Base-by-base conservation (phyloP, 805 yeast species). In the Candida palmyrensis region DNA sequence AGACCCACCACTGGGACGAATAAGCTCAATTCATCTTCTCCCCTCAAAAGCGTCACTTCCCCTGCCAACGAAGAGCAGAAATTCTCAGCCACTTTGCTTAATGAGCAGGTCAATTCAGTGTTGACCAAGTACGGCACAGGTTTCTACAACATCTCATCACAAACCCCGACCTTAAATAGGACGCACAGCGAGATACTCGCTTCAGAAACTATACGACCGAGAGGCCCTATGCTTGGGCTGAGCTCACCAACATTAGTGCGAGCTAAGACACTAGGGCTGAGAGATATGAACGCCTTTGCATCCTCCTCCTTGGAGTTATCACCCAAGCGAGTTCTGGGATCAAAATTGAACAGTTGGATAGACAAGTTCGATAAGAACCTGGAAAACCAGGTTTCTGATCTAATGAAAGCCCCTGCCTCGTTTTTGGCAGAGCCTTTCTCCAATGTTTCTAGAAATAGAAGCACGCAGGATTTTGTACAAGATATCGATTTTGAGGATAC, bases 61-160 rank as follows among this genome's bases (percentile, higher is more conserved):
- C 34, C 47, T 2, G 30, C n/a, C 20, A 30, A 20, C 8, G 27
- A 18, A 30, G 32, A 25, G 11, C 29, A 14, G 26, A 38, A 22
- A 10, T 27, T 28, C 12, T 42, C 48, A 7, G 39, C 49, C 2
- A 39, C 56, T 1, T 44, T 49, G 3, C 36, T 47, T 14, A 57
- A 55, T 36, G 68, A 61, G 30, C 57, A 56, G 35, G 55, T 66
- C 1, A 58, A 51, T 32, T 55, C 59, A 16, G 50, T 72, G 38
- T 44, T 72, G 12, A 49, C 54, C 5, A 72, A 66, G 38, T 73
- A 70, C 45, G 71, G 71, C 9, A 43, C 58, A 20, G 64, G 60
- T 3, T 44, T 62, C 28, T 56, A 56, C 10, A 50, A 52, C 32
- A 44, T 48, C 2, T 38, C 50, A 1, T 48, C 57, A 12, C 57